Evolutionary conservation across 2,329 filamentous ascomycete species (phyloP), one percentile per base, ranked within the genome.

Genomic region (Colletotrichum nymphaeae): DNA sequence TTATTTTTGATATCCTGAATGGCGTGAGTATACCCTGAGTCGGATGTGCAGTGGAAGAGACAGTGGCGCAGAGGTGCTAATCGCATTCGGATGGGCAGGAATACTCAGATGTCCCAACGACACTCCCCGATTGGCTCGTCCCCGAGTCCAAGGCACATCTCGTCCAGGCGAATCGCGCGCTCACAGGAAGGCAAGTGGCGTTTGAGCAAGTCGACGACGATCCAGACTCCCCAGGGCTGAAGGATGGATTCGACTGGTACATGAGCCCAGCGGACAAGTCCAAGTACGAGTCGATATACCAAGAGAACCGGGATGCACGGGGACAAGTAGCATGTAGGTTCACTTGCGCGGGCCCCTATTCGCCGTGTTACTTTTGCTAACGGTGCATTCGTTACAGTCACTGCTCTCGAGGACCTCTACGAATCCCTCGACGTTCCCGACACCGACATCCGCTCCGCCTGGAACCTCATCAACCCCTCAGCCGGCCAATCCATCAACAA

Each of bases 211-310:
- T 97, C 73, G 93, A 95, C 67, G 93, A 95, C 77, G 94, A 97
- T 73, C 91, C 93, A 76, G 95, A 98, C 77, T 91, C 92, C 4
- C 91, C 92, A 1, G 95, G 95, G 1, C 87, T 99, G 75, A 97
- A 97, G 82, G 95, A 98, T 83, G 96, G 96, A 14, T 99, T 99
- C 83, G 97, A 99, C 83, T 99, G 97, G 97, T 99, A 99, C 86
- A 99, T 99, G 95, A 95, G 92, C 73, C 97, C 97, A 0, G 84
- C 87, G 35, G 95, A 99, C 85, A 97, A 97, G 85, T 81, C 91
- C 76, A 98, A 98, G 84, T 99, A 99, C 85, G 95, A 98, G 84
- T 94, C 96, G 78, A 99, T 99, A 84, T 99, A 98, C 85, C 93
- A 93, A 76, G 95, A 97, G 79, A 97, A 95, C 85, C 91, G 95